These are phyloP conservation scores for Pseudozyma hubeiensis DNA, from an alignment of 1,284 basidiomycete species.

Conservation along the genomic window DNA sequence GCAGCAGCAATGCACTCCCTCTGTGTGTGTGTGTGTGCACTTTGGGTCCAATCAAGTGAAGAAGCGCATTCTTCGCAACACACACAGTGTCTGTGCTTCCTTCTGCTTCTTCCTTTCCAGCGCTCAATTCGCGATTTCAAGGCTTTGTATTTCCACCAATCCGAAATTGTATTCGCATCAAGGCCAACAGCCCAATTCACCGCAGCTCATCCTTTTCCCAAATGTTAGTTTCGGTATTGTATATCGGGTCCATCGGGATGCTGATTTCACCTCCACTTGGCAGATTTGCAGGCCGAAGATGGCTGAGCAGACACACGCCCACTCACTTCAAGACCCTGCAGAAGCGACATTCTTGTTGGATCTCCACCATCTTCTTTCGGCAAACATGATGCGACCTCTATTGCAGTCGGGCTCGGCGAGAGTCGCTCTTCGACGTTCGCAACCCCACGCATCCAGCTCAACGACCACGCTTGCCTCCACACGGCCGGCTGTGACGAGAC, in stretches of 20 bases:
- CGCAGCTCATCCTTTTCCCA: constrained; percentile 12
- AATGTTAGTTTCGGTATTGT: neutral
- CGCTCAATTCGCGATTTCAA: constrained; percentile 2
- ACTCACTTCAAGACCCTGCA: constrained; percentile 15
- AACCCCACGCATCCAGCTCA: constrained; percentile 13
- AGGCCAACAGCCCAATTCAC: constrained; percentile 2
- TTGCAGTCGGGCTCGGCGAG: constrained; percentile 14
- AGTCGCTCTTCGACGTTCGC: constrained; percentile 1
- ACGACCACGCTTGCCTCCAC: constrained; percentile 2
- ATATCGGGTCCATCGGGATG: constrained; percentile 5
- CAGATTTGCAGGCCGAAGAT: too few relatives aligned
- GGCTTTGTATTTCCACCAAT: neutral
- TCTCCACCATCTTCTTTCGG: constrained; percentile 7
- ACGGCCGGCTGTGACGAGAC: neutral
- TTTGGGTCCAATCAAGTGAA: constrained; percentile 6
- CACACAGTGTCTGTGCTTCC: constrained; percentile 1
- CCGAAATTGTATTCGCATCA: constrained; percentile 11
- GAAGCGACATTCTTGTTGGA: neutral
- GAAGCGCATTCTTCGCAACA: neutral
- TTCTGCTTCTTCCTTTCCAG: neutral
- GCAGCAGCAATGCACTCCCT: neutral
- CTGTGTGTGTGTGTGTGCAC: constrained; percentile 6
- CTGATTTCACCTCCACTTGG: constrained; percentile 16
- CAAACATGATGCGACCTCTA: constrained; percentile 19
- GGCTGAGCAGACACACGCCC: neutral